Evolutionary conservation across 2,329 filamentous ascomycete species (phyloP), one percentile per base, ranked within the genome.

Genomic region (Aspergillus pseudoterreus): DNA sequence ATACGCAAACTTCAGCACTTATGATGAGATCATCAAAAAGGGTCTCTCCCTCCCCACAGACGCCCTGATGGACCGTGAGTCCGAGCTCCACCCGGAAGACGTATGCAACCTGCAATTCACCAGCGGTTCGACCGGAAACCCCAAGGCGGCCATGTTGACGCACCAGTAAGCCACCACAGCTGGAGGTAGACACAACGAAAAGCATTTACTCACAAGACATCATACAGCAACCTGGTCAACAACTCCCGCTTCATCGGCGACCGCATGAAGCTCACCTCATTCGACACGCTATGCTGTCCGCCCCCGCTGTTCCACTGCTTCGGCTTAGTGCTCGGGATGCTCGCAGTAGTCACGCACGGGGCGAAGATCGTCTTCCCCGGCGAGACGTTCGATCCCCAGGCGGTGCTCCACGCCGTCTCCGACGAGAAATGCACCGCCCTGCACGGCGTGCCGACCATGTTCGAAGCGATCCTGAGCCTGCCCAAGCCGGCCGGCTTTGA

Each of bases 281-380:
- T 77, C 43, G 87, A 92, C 63, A 75, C 85, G 6, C 77, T 94
- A 10, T 92, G 88, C 75, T 94, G 89, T 67, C 88, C 88, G 3
- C 88, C 89, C 0, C 89, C 90, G 0, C 78, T 94, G 3, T 94
- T 94, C 76, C 90, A 94, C 74, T 92, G 88, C 74, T 92, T 92
- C 64, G 88, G 88, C 1, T 80, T 92, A 6, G 87, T 92, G 1
- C 81, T 91, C 3, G 88, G 88, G 8, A 77, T 92, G 42, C 79
- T 92, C 50, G 84, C 87, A 1, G 78, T 83, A 41, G 71, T 91
- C 47, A 90, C 86, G 0, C 87, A 92, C 66, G 88, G 88, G 43
- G 82, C 82, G 36, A 88, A 86, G 68, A 84, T 91, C 46, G 83
- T 92, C 9, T 90, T 90, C 63, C 88, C 89, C 0, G 81, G 82